Base-by-base conservation (phyloP, 805 yeast genomes). In the Metschnikowia matae region DNA sequence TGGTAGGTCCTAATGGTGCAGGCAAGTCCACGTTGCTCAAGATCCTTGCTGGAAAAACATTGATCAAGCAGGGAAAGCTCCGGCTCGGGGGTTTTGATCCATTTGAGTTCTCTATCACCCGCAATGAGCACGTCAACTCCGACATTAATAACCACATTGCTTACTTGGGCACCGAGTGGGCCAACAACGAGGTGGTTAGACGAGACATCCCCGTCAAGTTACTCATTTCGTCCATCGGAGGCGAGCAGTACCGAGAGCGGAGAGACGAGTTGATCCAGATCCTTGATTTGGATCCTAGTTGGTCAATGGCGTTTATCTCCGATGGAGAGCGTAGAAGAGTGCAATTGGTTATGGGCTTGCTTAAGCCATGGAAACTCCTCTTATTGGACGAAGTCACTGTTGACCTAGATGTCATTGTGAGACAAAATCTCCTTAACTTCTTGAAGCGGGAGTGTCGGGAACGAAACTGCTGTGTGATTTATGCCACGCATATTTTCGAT, bases 81-180 rank as follows among this genome's bases (percentile, higher is more conserved):
- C 59, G 65, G 21, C 78, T 94, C n/a, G 87, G 89, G 33, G 96
- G 96, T 0, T 73, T 79, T 46, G 96, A 94, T 61, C 99, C 99
- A 1, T 94, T 94, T 69, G 71, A 65, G 53, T 71, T 72, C 53
- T 73, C 88, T n/a, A 78, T 78, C 15, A 73, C 77, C 49, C 67
- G 80, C 5, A 75, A 76, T 53, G 71, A 62, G 44, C 69, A 67
- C 44, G 69, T 65, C 49, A 74, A 73, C 50, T 64, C 75, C 17
- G 77, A 73, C 54, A 72, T 79, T 44, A 73, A 78, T 49, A 67
- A 67, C 50, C 74, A 74, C 45, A 80, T 83, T 26, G 87, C 96
- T 0, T 92, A 92, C 63, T 70, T 94, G 40, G 99, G 99, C 3
- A 94, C 98, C 0, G 99, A 94, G 63, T 94, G 99, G 99, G 96